Conservation (phyloP, 2,329 filamentous ascomycete genomes). For the Trichoderma guizhouense region DNA sequence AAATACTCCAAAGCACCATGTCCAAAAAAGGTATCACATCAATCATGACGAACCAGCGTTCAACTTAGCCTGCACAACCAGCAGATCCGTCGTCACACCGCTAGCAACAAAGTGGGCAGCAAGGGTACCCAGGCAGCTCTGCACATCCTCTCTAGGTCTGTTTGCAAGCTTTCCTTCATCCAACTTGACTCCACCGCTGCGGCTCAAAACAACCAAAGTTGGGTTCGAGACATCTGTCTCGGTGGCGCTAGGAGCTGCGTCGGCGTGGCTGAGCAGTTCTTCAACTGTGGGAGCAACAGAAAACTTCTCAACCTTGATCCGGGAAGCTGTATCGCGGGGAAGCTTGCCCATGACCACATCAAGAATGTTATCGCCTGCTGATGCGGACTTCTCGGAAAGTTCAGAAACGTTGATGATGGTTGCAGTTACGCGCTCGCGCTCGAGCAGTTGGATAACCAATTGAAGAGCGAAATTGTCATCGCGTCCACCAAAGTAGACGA, state of each 20-base stretch:
- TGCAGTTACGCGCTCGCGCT: constrained; percentile 73
- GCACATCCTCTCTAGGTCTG: constrained; percentile 22
- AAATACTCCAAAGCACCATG: neutral
- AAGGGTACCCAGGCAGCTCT: constrained; percentile 25
- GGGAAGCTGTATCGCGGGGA: constrained; percentile 15
- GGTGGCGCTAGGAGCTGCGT: constrained; percentile 15
- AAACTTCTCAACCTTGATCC: constrained; percentile 24
- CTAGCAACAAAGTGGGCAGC: constrained; percentile 25
- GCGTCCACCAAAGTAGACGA: constrained; percentile 79
- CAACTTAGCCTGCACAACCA: constrained; percentile 33
- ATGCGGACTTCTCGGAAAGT: neutral
- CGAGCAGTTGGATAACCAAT: constrained; percentile 79
- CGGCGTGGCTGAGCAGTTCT: constrained; percentile 25
- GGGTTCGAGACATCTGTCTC: constrained; percentile 16
- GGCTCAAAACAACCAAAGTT: constrained; percentile 26
- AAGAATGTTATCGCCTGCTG: constrained; percentile 16
- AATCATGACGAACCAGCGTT: neutral
- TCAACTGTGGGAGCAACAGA: constrained; percentile 21
- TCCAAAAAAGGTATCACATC: neutral
- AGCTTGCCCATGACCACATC: constrained; percentile 16
- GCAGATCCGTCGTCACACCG: constrained; percentile 25
- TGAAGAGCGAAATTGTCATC: constrained; percentile 80
- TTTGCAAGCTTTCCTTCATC: constrained; percentile 25
- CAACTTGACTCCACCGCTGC: constrained; percentile 20
- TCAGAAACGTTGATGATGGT: constrained; percentile 56